Evolutionary conservation across 192 early-diverging fungal genomes (phyloP), one percentile per base, ranked within the genome.

Genomic region (Backusella liffmaniae): DNA sequence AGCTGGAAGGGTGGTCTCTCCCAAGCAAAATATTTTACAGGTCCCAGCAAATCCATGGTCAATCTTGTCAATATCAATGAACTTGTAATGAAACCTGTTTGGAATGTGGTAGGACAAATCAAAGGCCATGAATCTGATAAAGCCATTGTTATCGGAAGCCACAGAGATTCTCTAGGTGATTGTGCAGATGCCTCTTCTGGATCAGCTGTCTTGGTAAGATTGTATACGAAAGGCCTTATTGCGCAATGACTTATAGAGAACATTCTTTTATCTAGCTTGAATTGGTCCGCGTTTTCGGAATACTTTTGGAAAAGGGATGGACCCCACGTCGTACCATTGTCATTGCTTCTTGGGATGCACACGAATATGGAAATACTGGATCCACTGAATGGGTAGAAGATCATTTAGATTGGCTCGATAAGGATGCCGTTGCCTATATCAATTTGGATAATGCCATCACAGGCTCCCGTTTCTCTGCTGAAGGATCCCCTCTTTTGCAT

Each of bases 351-450:
- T 91, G 90, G 90, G 90, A 91, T 74, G 90, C 86, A 9, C 86
- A 85, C 35, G 90, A 90, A 78, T 90, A 91, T 76, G 84, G 89
- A 10, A 67, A 84, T 6, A 65, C 87, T 5, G 90, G 90, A 3
- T 88, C 89, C 16, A 91, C 90, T 4, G 90, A 90, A 72, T 91
- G 86, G 86, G 90, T 91, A 5, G 90, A 91, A 71, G 84, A 88
- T 59, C 78, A 89, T 34, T 72, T 87, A 15, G 79, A 81, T 74
- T 84, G 83, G 84, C 81, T 91, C 13, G 77, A 82, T 49, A 79
- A 83, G 16, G 73, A 86, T 26, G 85, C 76, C 29, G 62, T 91
- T 35, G 88, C 87, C 1, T 91, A 91, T 73, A 41, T 91, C 51
- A 89, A 91, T 62, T 80, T 91, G 5, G 88, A 87, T 42, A 72